Percentiles rank a stretch among this genome's conserved stretches.
phyloP scores from a whole-genome alignment of 768 basidiomycete species.

The Ramaria rubella region DNA sequence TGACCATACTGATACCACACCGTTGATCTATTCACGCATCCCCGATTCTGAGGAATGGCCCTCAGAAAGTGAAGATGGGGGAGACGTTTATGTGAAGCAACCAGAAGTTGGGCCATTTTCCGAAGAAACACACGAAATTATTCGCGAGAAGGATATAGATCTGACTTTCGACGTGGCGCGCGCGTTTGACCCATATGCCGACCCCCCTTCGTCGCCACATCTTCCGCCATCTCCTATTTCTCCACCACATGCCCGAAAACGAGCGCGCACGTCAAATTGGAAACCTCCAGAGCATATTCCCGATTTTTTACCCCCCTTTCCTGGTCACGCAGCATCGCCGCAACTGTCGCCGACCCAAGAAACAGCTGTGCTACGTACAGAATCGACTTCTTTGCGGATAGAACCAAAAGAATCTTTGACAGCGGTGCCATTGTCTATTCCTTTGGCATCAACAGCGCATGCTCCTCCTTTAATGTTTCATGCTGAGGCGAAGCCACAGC shows the following conservation, averaged over 20 bases:
- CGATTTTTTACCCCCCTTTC: constrained; percentile 63
- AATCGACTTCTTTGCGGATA: background rate
- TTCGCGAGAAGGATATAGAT: constrained; percentile 24
- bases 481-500: constrained; percentile 28
- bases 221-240: constrained; percentile 53
- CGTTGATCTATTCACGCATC: constrained; percentile 37
- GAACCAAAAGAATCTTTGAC: constrained; percentile 16
- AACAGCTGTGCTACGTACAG: constrained; percentile 9
- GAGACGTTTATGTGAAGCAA: background rate
- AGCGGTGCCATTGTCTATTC: background rate
- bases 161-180: background rate
- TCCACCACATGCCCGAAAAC: constrained; percentile 43
- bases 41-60: constrained; percentile 12
- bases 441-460: constrained; percentile 25
- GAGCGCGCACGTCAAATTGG: constrained; percentile 51
- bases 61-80: constrained; percentile 25
- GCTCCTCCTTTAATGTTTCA: constrained; percentile 24
- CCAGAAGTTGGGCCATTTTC: background rate
- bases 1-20: constrained; percentile 49
- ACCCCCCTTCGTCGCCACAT: constrained; percentile 30
- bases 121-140: constrained; percentile 2
- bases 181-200: background rate
- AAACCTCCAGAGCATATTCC: constrained; percentile 59
- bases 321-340: constrained; percentile 24
- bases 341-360: background rate